phyloP scores from a whole-genome alignment of 2,329 filamentous ascomycete genomes.

The Calycina marina region DNA sequence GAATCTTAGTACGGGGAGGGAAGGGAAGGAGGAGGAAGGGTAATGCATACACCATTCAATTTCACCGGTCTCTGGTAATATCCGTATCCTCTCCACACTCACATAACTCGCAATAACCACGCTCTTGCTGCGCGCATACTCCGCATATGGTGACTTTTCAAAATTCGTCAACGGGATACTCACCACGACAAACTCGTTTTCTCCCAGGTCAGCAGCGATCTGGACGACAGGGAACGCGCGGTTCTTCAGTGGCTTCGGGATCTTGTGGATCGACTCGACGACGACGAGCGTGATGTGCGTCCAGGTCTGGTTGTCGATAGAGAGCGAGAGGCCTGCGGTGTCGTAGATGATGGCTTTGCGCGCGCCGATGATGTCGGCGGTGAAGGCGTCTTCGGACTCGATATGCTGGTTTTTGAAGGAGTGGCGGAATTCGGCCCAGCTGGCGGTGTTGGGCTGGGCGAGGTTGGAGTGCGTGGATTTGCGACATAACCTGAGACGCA shows the following conservation, averaged over 20 bases:
- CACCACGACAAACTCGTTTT: constrained; percentile 39
- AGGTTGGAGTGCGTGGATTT: constrained; percentile 44
- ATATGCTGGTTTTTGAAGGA: constrained; percentile 44
- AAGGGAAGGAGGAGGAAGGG: too few species aligned
- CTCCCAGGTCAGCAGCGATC: constrained; percentile 33
- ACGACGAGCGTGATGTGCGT: constrained; percentile 33
- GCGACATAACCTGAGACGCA: too few species aligned
- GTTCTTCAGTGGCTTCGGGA: constrained; percentile 44
- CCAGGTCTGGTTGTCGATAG: constrained; percentile 28
- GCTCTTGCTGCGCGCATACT: constrained; percentile 28
- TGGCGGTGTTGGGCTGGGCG: constrained; percentile 36
- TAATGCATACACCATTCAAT: constrained; percentile 72
- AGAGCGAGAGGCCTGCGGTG: constrained; percentile 27
- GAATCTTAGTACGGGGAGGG: too few species aligned
- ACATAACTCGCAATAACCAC: constrained; percentile 45
- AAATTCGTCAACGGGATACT: constrained; percentile 38
- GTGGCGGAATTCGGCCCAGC: constrained; percentile 47
- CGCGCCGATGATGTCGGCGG: constrained; percentile 36
- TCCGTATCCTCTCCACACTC: constrained; percentile 44
- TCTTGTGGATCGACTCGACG: constrained; percentile 50
- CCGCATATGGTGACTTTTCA: constrained; percentile 20
- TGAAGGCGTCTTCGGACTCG: constrained; percentile 41
- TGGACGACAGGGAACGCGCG: constrained; percentile 55
- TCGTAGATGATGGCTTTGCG: constrained; percentile 30
- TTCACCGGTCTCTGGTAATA: constrained; percentile 21